These are phyloP conservation scores for Anthracocystis walkeri DNA, from an alignment of 1,284 basidiomycete genomes.

Conservation along the genomic window DNA sequence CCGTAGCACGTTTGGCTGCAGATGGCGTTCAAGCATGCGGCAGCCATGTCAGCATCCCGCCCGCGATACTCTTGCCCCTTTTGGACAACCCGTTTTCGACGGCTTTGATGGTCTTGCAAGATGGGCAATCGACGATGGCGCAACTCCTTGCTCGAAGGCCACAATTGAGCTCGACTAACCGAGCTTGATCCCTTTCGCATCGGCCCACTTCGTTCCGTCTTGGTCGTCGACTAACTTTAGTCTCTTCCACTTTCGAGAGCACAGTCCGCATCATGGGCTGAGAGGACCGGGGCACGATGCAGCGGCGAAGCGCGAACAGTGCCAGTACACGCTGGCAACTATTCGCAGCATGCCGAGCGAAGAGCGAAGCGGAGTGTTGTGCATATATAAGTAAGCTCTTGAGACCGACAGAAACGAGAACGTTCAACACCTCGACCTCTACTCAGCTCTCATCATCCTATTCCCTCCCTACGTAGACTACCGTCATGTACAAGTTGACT, in stretches of 20 bases:
- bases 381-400: slow-evolving; percentile 6
- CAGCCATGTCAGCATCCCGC: not conserved
- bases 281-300: no score
- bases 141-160: not conserved
- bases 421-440: no score
- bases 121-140: not conserved
- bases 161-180: slow-evolving; percentile 6
- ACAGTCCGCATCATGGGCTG: not conserved
- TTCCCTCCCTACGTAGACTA: not conserved
- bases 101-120: not conserved
- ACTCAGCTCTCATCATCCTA: not conserved
- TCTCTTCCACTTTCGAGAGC: not conserved
- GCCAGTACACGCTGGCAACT: no score
- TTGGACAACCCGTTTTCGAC: not conserved
- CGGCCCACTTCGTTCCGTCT: slow-evolving; percentile 20
- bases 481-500: slow-evolving; percentile 23
- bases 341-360: no score
- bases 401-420: no score
- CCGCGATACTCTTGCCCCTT: not conserved
- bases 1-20: not conserved
- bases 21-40: not conserved
- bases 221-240: not conserved
- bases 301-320: no score
- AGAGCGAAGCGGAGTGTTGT: not conserved
- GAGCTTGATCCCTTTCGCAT: slow-evolving; percentile 22